A percentile compares a stretch with the other conserved stretches of the same genome.
Conservation (phyloP, 257 asterid species). For the Echium plantagineum region DNA sequence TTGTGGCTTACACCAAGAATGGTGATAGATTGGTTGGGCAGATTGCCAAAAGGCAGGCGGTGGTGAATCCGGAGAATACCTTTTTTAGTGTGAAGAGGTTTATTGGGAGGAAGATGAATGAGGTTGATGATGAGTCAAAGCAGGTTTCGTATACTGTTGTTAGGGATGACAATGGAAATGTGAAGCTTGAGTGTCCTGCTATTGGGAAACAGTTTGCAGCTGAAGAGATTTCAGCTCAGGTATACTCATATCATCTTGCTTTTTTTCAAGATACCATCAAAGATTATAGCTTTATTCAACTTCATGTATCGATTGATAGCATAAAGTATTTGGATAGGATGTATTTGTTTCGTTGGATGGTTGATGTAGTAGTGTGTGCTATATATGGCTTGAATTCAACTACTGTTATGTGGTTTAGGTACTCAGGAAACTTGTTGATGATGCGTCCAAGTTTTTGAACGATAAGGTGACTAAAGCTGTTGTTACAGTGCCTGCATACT, state of each 20-base stretch:
- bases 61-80: slow-evolving; percentile 79
- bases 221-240: slow-evolving; percentile 95
- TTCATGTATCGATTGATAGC: too few relatives aligned
- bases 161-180: slow-evolving; percentile 83
- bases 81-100: slow-evolving; percentile 86
- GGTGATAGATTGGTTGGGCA: slow-evolving; percentile 90
- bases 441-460: slow-evolving; percentile 2
- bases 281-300: too few relatives aligned
- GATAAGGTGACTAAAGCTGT: slow-evolving; percentile 19
- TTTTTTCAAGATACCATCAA: too few relatives aligned
- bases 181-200: slow-evolving; percentile 87
- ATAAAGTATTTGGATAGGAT: too few relatives aligned
- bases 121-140: slow-evolving; percentile 86
- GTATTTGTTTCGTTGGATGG: too few relatives aligned
- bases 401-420: slow-evolving; percentile 14
- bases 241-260: not conserved
- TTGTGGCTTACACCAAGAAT: slow-evolving; percentile 71
- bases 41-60: slow-evolving; percentile 90
- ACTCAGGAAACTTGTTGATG: slow-evolving; percentile 2
- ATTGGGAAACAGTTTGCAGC: slow-evolving; percentile 80
- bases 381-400: too few relatives aligned
- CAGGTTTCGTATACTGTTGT: slow-evolving; percentile 77
- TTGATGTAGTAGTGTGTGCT: too few relatives aligned
- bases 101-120: slow-evolving; percentile 84
- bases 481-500: slow-evolving; percentile 50